A percentile compares a stretch with the other conserved stretches of the same genome.
phyloP scores from a whole-genome alignment of 2,329 filamentous ascomycete species.

The Fonsecaea pedrosoi region DNA sequence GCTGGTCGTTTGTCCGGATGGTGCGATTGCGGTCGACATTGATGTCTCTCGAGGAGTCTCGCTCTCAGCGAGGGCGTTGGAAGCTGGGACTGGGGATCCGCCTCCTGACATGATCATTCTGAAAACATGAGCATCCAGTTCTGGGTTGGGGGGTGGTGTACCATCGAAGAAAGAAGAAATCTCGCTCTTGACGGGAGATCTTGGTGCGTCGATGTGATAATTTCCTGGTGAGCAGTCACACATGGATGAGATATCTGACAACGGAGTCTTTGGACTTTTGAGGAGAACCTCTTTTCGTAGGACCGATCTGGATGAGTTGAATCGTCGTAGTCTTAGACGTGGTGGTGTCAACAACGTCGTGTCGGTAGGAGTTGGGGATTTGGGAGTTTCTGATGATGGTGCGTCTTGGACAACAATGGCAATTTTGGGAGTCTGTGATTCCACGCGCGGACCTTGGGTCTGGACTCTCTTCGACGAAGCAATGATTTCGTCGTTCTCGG shows the following conservation, averaged over 20 bases:
- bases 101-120: conserved; percentile 28
- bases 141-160: conserved; percentile 18
- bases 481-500: background rate
- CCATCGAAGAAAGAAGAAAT: conserved; percentile 27
- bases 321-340: conserved; percentile 25
- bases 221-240: conserved; percentile 4
- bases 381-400: conserved; percentile 12
- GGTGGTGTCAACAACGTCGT: conserved; percentile 27
- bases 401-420: conserved; percentile 32
- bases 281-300: background rate
- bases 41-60: conserved; percentile 7
- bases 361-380: conserved; percentile 21
- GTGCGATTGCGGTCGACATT: background rate
- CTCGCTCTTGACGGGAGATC: conserved; percentile 24
- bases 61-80: conserved; percentile 1
- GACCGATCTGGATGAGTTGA: conserved; percentile 23
- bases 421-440: conserved; percentile 22
- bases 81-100: conserved; percentile 22
- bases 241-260: conserved; percentile 14
- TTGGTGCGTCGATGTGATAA: conserved; percentile 6
- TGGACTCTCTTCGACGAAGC: conserved; percentile 18
- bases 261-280: conserved; percentile 19
- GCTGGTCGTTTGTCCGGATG: conserved; percentile 8
- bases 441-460: conserved; percentile 23
- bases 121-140: conserved; percentile 19